These are phyloP conservation scores for Thermomucor indicae-seudaticae DNA, from an alignment of 371 early-diverging fungal species.

Conservation along the genomic window DNA sequence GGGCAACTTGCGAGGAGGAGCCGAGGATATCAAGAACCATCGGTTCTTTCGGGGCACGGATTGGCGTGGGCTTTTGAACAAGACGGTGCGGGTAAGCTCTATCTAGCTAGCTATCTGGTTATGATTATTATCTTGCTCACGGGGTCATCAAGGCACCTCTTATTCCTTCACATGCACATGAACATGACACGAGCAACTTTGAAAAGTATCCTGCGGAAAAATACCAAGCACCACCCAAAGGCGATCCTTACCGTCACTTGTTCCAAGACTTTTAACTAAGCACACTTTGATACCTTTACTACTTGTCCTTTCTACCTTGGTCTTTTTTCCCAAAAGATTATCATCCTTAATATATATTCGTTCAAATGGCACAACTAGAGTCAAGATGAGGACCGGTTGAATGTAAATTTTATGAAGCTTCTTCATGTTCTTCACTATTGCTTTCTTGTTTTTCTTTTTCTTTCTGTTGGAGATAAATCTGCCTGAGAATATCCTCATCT, in stretches of 20 bases:
- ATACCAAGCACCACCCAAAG: slow-evolving; percentile 22
- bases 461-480: slow-evolving; percentile 8
- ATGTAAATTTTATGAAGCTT: no score
- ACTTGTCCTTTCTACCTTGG: no score
- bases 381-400: no score
- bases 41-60: slow-evolving; percentile 85
- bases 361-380: no score
- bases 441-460: no score
- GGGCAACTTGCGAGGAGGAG: slow-evolving; percentile 56
- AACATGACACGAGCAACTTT: slow-evolving; percentile 68
- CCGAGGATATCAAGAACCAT: slow-evolving; percentile 73
- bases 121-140: slow-evolving; percentile 50
- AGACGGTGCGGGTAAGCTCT: slow-evolving; percentile 50
- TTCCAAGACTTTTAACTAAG: slow-evolving; percentile 47
- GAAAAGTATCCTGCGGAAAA: slow-evolving; percentile 59
- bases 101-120: slow-evolving; percentile 4
- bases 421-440: no score
- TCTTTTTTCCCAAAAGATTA: no score
- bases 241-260: slow-evolving; percentile 39
- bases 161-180: slow-evolving; percentile 55
- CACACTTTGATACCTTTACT: no score
- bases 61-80: slow-evolving; percentile 75
- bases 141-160: slow-evolving; percentile 55
- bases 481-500: slow-evolving; percentile 55
- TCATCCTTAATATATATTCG: no score